A percentile compares a stretch with the other conserved stretches of the same genome.
phyloP scores from a whole-genome alignment of 345 rosid species.

The Luvunga scandens region DNA sequence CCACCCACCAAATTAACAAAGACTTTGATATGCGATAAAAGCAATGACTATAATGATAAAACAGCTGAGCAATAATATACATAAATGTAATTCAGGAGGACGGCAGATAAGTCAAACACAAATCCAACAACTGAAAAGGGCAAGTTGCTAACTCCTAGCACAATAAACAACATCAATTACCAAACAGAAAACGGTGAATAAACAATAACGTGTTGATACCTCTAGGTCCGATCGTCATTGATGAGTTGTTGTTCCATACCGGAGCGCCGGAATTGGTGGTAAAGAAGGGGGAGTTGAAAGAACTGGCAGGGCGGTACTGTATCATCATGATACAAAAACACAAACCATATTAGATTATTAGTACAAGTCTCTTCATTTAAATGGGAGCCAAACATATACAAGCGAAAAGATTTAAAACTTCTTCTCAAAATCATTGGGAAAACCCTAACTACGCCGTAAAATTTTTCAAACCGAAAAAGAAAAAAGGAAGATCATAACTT shows the following conservation, averaged over 20 bases:
- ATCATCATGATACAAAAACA: conserved; percentile 3
- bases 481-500: neutral
- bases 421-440: neutral
- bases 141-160: neutral
- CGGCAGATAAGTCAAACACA: neutral
- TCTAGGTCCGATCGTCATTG: conserved; percentile 77
- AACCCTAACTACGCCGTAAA: neutral
- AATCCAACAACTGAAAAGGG: neutral
- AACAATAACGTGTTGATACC: conserved; percentile 34
- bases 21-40: neutral
- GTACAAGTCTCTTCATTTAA: neutral
- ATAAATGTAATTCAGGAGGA: neutral
- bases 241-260: conserved; percentile 73
- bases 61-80: neutral
- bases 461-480: neutral
- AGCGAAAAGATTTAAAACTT: neutral
- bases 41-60: neutral
- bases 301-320: conserved; percentile 73
- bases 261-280: conserved; percentile 87
- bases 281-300: conserved; percentile 58
- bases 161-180: neutral
- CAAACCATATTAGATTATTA: neutral
- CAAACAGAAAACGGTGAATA: neutral
- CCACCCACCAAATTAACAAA: neutral
- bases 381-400: neutral